Conservation (phyloP, 108 stramenopile species). For the Nannochloropsis gaditana region DNA sequence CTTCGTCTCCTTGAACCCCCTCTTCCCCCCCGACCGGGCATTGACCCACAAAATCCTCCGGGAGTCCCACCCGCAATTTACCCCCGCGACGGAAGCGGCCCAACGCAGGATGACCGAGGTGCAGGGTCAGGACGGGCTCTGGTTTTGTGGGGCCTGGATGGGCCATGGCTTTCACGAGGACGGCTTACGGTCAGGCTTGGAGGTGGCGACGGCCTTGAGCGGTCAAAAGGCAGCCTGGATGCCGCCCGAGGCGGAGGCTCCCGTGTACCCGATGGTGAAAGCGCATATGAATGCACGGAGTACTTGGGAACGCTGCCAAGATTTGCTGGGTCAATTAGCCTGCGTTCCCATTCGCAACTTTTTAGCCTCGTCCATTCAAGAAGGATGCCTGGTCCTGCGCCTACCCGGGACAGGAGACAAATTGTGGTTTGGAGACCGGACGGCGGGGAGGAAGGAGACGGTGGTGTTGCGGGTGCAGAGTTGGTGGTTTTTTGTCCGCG, state of each 20-base stretch:
- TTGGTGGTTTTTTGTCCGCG: constrained; percentile 84
- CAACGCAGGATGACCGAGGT: constrained; percentile 57
- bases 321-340: neutral
- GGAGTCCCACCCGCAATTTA: constrained; percentile 84
- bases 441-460: neutral
- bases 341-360: neutral
- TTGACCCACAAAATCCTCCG: constrained; percentile 54
- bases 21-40: constrained; percentile 56
- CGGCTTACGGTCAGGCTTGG: constrained; percentile 57
- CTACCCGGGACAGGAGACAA: constrained; percentile 28
- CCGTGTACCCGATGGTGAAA: neutral
- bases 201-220: constrained; percentile 37
- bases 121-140: constrained; percentile 73
- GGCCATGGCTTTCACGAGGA: constrained; percentile 98
- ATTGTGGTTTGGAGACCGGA: constrained; percentile 23
- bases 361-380: constrained; percentile 2
- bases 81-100: constrained; percentile 60
- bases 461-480: constrained; percentile 62
- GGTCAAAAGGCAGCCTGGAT: constrained; percentile 38
- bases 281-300: constrained; percentile 14
- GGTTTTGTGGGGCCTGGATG: constrained; percentile 86
- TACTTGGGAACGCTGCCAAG: neutral
- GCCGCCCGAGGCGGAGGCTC: neutral
- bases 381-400: constrained; percentile 29
- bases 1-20: constrained; percentile 89